phyloP scores from a whole-genome alignment of 345 rosid genomes.

The Bruguiera parviflora region DNA sequence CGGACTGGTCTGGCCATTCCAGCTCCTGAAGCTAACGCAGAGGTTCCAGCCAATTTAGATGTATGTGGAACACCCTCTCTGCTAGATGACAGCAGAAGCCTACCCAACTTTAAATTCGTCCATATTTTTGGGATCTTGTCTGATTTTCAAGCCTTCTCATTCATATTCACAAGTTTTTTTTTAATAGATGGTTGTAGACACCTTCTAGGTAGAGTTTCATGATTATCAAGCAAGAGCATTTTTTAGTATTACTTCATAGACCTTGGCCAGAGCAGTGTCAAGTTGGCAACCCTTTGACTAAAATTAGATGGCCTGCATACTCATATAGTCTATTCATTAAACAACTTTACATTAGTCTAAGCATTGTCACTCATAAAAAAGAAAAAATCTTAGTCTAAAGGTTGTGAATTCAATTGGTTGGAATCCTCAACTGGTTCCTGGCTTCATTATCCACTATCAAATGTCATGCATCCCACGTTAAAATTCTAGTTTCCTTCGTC shows the following conservation, averaged over 20 bases:
- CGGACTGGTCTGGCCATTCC: conserved; percentile 41
- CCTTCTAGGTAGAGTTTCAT: neutral
- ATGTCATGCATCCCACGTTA: neutral
- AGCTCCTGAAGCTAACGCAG: conserved; percentile 94
- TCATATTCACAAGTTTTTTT: too few relatives aligned
- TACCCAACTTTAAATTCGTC: neutral
- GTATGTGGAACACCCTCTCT: conserved; percentile 16
- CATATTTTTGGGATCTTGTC: neutral
- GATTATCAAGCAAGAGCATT: neutral
- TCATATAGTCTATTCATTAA: neutral
- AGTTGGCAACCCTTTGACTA: neutral
- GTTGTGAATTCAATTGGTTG: neutral
- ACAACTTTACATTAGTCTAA: neutral
- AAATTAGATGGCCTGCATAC: neutral
- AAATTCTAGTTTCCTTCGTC: neutral
- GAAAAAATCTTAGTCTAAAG: neutral
- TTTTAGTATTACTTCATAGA: neutral
- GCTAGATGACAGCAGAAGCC: neutral
- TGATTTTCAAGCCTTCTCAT: too few relatives aligned
- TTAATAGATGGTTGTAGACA: too few relatives aligned
- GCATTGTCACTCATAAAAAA: too few relatives aligned
- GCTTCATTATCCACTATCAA: neutral
- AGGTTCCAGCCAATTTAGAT: conserved; percentile 26
- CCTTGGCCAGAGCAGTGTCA: neutral
- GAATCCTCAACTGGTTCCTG: neutral